These are phyloP conservation scores for Trametopsis cervina DNA, from an alignment of 768 basidiomycete genomes.

Conservation along the genomic window DNA sequence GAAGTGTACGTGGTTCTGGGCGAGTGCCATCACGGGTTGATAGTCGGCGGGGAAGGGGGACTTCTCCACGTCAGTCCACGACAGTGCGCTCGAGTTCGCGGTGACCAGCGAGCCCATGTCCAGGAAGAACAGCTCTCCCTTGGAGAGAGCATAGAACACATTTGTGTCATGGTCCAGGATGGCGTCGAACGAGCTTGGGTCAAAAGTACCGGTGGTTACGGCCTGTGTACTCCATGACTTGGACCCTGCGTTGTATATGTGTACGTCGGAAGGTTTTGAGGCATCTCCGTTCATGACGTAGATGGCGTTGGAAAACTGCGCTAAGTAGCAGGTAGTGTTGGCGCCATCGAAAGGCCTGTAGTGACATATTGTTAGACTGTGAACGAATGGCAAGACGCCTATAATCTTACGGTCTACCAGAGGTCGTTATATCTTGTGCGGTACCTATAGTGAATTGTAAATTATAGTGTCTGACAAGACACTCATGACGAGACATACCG, in stretches of 20 bases:
- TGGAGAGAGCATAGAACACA: slow-evolving; percentile 72
- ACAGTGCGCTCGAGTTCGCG: slow-evolving; percentile 48
- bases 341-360: slow-evolving; percentile 56
- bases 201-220: slow-evolving; percentile 45
- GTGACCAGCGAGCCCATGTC: slow-evolving; percentile 61
- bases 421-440: slow-evolving; percentile 61
- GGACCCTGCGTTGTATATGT: slow-evolving; percentile 72
- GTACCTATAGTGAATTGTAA: slow-evolving; percentile 33
- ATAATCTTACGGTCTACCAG: slow-evolving; percentile 67
- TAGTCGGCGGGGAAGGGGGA: slow-evolving; percentile 50
- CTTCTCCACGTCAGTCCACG: slow-evolving; percentile 59
- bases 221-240: slow-evolving; percentile 77
- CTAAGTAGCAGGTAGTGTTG: slow-evolving; percentile 66
- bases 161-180: slow-evolving; percentile 95
- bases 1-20: slow-evolving; percentile 85
- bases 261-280: slow-evolving; percentile 57
- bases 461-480: slow-evolving; percentile 6
- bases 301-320: slow-evolving; percentile 79
- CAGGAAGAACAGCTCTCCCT: slow-evolving; percentile 57
- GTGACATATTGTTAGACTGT: not conserved
- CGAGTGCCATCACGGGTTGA: slow-evolving; percentile 70
- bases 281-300: slow-evolving; percentile 79
- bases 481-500: slow-evolving; percentile 27
- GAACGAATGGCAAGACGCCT: slow-evolving; percentile 2
- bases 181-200: slow-evolving; percentile 56